Evolutionary conservation across 179 eudicot species (phyloP), one percentile per base, ranked within the genome.

Genomic region (Gypsophila paniculata): DNA sequence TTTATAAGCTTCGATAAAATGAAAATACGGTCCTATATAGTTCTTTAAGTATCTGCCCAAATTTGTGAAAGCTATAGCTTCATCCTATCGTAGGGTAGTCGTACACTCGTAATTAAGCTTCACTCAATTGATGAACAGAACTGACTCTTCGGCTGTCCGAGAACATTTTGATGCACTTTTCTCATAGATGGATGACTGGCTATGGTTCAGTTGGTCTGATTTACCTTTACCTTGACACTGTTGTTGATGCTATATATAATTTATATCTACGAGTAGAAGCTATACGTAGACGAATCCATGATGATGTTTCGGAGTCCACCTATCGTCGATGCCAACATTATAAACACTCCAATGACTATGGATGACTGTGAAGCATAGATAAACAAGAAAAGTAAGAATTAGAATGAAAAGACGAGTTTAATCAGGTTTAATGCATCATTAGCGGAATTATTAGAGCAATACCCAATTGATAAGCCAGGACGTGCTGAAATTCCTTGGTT

Each of bases 401-500:
- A 64, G 21, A 29, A 12, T 15, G 9, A 8, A 51, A 59, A 25
- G 7, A 3, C 36, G 8, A 58, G 64, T 25, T 6, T 18, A 15
- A 8, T 10, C 21, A 10, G 12, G 42, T 10, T 11, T 7, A 4
- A 21, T 8, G 32, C 23, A 13, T 48, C 49, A 9, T 0, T 2
- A 17, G 11, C n/a, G 65, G 39, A 18, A 48, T 34, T 8, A 64
- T 46, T n/a, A 48, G 49, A 69, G 29, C 0, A 51, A 70, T 85
- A 91, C 97, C 97, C 97, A 93, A 61, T 93, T 93, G 84, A 89
- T 68, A 32, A 89, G 71, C 97, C 98, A 93, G 6, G 90, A 85
- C 61, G 32, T 13, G 75, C 90, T 86, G 73, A 86, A 91, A 75
- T 80, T 85, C 86, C 70, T 88, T 67, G 97, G 98, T 80, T 86